A percentile compares a stretch with the other conserved stretches of the same genome.
phyloP scores from a whole-genome alignment of 768 basidiomycete species.

The Hericium alpestre region DNA sequence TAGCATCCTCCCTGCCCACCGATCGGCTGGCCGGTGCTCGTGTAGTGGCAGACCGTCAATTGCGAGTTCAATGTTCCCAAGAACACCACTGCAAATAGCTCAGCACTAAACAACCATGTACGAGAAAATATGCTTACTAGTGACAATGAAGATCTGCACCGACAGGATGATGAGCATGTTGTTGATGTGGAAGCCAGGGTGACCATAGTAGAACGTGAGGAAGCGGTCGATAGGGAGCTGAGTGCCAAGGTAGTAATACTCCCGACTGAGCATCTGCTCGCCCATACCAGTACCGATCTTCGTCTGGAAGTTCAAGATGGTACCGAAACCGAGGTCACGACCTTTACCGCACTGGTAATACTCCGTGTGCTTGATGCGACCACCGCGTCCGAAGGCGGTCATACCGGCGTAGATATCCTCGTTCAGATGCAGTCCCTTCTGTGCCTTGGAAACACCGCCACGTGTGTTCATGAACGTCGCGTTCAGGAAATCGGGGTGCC shows the following conservation, averaged over 20 bases:
- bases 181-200: slow-evolving; percentile 99
- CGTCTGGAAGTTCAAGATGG: slow-evolving; percentile 98
- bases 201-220: slow-evolving; percentile 99
- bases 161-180: slow-evolving; percentile 98
- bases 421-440: slow-evolving; percentile 97
- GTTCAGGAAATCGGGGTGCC: slow-evolving; percentile 98
- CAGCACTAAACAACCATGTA: slow-evolving; percentile 11
- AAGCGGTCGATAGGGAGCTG: slow-evolving; percentile 97
- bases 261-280: slow-evolving; percentile 97
- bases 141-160: slow-evolving; percentile 89
- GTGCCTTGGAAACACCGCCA: slow-evolving; percentile 96
- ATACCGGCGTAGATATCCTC: slow-evolving; percentile 99
- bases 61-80: slow-evolving; percentile 84
- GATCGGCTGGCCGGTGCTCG: slow-evolving; percentile 56
- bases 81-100: slow-evolving; percentile 63
- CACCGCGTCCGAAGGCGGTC: slow-evolving; percentile 95
- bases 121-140: slow-evolving; percentile 43
- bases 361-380: slow-evolving; percentile 96
- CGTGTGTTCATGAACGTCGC: slow-evolving; percentile 97
- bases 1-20: slow-evolving; percentile 84
- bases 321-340: slow-evolving; percentile 96
- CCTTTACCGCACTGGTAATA: slow-evolving; percentile 99
- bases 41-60: slow-evolving; percentile 73
- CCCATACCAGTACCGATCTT: slow-evolving; percentile 99
- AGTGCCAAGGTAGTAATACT: slow-evolving; percentile 97